Conservation (phyloP, 2,329 filamentous ascomycete species). For the Ophiostoma sp. region DNA sequence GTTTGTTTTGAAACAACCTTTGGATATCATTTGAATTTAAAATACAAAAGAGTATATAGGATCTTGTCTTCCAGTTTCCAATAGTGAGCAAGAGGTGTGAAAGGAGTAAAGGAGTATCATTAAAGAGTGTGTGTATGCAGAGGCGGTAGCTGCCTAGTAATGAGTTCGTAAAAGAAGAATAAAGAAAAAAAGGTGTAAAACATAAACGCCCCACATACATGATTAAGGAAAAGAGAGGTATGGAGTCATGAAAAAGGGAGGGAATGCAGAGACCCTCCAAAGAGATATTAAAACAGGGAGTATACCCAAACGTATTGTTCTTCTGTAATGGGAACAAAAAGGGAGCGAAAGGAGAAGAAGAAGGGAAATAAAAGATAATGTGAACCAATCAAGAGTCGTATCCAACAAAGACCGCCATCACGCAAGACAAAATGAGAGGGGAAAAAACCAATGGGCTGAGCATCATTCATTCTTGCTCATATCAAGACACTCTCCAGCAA, state of each 20-base stretch:
- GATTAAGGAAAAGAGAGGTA: constrained; percentile 7
- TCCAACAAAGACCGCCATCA: not conserved
- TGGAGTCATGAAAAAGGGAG: not conserved
- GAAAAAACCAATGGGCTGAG: not conserved
- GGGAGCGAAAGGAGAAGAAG: not conserved
- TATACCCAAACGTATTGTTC: not conserved
- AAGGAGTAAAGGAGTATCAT: not conserved
- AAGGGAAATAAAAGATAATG: not conserved
- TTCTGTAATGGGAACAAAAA: not conserved
- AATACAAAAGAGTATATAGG: constrained; percentile 9
- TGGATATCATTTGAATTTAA: not conserved
- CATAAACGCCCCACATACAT: not conserved
- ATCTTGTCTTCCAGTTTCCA: not conserved
- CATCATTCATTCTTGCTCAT: constrained; percentile 31
- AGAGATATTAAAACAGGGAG: not conserved
- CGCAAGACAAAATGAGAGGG: not conserved
- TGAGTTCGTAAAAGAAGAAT: not conserved
- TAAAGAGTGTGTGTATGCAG: not conserved
- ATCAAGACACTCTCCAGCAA: constrained; percentile 48
- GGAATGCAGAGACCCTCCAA: not conserved
- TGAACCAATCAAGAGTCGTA: not conserved
- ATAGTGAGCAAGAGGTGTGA: not conserved
- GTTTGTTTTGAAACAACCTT: not conserved
- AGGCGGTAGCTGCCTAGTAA: not conserved
- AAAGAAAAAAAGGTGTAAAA: not conserved